Base-by-base conservation (phyloP, 2,329 filamentous ascomycete genomes). In the Penicillium capsulatum region DNA sequence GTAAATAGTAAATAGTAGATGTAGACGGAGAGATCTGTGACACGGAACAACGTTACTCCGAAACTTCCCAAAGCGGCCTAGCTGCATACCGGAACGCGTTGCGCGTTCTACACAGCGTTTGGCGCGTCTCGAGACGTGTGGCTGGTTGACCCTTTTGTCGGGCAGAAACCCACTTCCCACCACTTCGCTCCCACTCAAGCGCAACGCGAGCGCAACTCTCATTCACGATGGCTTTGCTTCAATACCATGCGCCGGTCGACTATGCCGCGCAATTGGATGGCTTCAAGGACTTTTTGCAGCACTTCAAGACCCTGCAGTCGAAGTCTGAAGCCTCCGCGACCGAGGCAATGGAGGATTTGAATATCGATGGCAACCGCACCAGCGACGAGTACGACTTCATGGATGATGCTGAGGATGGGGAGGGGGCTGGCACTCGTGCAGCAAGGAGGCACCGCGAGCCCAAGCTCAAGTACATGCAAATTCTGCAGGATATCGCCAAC, bases 331-430 rank as follows among this genome's bases (percentile, higher is more conserved):
- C 73, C 11, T 73, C 83, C 44, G 81, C 94, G 52, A 81, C 86
- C 27, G 83, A 90, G 62, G 89, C 89, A 31, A 77, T 98, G 33
- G 81, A 87, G 54, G 81, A 84, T 52, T 80, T 98, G 57, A 85
- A 85, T 59, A 85, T 98, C 50, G 84, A 89, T 63, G 90, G 88
- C 59, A 84, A 94, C 67, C 85, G 84, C 54, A 76, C 86, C 29
- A 89, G 84, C 66, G 90, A 95, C 58, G 88, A 95, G 57, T 87
- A 95, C 64, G 89, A 96, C 58, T 86, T 94, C 60, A 88, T 94
- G 81, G 87, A 94, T 61, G 84, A 90, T 55, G 78, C 81, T 46
- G 83, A 86, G 47, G 79, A 80, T 37, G 70, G 72, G 44, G 56
- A 59, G 27, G 60, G 61, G 17, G 62, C 64, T 45, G 57, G 58